Evolutionary conservation across 2,329 filamentous ascomycete species (phyloP), one percentile per base, ranked within the genome.

Genomic region (Dothiorella sarmentorum): DNA sequence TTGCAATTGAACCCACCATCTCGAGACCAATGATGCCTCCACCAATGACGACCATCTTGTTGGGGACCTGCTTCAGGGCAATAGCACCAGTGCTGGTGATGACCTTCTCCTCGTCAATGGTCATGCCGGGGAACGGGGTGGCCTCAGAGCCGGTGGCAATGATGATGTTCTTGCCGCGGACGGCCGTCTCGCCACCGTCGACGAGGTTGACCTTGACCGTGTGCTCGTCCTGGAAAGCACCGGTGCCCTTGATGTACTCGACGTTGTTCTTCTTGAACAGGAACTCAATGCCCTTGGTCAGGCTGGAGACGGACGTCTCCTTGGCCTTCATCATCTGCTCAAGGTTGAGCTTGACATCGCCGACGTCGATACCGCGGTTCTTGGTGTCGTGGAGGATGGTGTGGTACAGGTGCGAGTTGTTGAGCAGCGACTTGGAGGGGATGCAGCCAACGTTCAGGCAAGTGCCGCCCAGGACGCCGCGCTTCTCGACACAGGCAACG

Each of bases 401-500:
- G 82, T 97, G 93, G 83, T 97, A 97, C 62, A 97, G 85, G 77
- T 97, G 91, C 69, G 94, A 97, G 84, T 97, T 97, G 87, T 97
- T 99, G 76, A 99, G 90, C 67, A 99, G 90, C 63, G 94, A 97
- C 80, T 99, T 99, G 65, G 94, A 99, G 66, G 94, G 94, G 74
- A 99, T 99, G 80, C 94, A 99, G 79, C 94, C 94, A 72, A 99
- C 94, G 76, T 99, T 99, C 71, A 99, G 81, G 82, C 94, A 99
- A 71, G 94, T 99, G 74, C 94, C 94, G 71, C 94, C 94, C 69
- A 99, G 87, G 61, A 85, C 83, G 67, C 94, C 94, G 73, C 94
- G 91, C 85, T 99, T 99, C 81, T 99, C 94, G 80, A 99, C 95
- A 79, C 94, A 99, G 62, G 91, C 85, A 64, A 96, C 93, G 86